Percentiles rank a stretch among this genome's conserved stretches.
Conservation (phyloP, 306 rosid genomes). For the Vachellia pachyceras region DNA sequence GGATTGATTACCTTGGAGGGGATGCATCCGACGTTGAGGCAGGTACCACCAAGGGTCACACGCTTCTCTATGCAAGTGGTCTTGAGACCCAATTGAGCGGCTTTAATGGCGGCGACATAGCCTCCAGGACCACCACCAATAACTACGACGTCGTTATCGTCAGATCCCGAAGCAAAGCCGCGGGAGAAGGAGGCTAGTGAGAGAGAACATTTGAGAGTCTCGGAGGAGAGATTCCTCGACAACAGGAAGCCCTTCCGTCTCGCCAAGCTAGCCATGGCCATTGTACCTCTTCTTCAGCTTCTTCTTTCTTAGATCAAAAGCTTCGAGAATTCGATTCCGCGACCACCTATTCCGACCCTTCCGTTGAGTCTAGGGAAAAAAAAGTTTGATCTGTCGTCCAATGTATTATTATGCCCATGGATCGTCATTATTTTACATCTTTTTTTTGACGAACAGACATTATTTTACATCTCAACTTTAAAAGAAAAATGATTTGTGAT, state of each 20-base stretch:
- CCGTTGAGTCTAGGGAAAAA: too few species aligned
- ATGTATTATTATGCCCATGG: too few species aligned
- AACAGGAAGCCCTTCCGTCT: slow-evolving; percentile 74
- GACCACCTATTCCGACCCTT: neutral
- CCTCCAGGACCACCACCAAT: slow-evolving; percentile 99
- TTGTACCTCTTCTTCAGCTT: slow-evolving; percentile 9
- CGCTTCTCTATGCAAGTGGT: slow-evolving; percentile 99
- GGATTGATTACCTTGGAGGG: slow-evolving; percentile 91
- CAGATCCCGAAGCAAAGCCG: slow-evolving; percentile 91
- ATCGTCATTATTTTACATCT: too few species aligned
- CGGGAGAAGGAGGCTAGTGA: slow-evolving; percentile 58
- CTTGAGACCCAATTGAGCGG: slow-evolving; percentile 93
- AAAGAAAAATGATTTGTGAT: too few species aligned
- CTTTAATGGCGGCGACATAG: slow-evolving; percentile 98
- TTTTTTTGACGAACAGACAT: too few species aligned
- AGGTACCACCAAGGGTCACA: slow-evolving; percentile 95
- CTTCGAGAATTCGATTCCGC: neutral
- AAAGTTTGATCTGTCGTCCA: too few species aligned
- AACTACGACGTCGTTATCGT: slow-evolving; percentile 89
- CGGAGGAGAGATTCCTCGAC: slow-evolving; percentile 53
- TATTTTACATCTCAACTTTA: too few species aligned
- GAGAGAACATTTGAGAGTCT: slow-evolving; percentile 53
- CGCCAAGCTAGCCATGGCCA: slow-evolving; percentile 87
- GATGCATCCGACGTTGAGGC: slow-evolving; percentile 99
- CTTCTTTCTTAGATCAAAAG: neutral